Percentiles rank a stretch among this genome's conserved stretches.
Evolutionary conservation across 2,329 filamentous ascomycete species (phyloP).

Genomic region (Juglanconis oblonga): DNA sequence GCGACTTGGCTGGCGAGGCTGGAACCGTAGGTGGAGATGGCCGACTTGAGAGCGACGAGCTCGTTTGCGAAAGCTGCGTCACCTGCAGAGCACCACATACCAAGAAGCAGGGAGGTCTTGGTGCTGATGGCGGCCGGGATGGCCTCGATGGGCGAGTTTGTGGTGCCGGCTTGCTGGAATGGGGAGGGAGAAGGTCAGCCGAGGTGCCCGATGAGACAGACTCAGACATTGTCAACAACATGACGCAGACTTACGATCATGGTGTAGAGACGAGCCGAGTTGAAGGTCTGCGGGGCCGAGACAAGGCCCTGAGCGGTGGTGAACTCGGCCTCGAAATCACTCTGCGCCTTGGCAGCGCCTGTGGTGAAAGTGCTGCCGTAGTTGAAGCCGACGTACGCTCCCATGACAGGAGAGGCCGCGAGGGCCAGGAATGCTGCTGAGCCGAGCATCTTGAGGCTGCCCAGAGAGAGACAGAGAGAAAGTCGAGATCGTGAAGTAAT

Average conservation of each 20-base stretch:
- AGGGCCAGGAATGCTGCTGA: constrained; percentile 8
- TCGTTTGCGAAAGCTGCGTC: constrained; percentile 65
- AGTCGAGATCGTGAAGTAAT: not conserved
- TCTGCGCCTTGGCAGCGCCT: constrained; percentile 56
- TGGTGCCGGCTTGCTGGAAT: constrained; percentile 56
- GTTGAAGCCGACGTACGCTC: constrained; percentile 66
- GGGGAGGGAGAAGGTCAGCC: not conserved
- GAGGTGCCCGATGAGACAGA: not conserved
- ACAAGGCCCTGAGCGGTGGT: constrained; percentile 60
- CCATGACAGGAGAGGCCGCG: constrained; percentile 20
- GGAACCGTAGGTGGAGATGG: constrained; percentile 66
- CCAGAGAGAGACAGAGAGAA: not conserved
- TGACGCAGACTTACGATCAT: constrained; percentile 45
- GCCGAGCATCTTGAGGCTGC: constrained; percentile 10
- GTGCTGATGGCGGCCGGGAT: constrained; percentile 82
- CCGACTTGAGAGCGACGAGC: constrained; percentile 65
- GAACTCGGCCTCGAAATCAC: constrained; percentile 71
- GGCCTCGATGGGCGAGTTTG: constrained; percentile 64
- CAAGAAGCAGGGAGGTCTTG: constrained; percentile 74
- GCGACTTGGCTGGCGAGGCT: constrained; percentile 65
- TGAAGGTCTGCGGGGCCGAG: constrained; percentile 62
- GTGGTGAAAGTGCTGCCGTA: constrained; percentile 64
- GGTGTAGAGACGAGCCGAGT: constrained; percentile 69
- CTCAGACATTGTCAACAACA: not conserved
- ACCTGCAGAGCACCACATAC: constrained; percentile 77